Evolutionary conservation across 192 early-diverging fungal species (phyloP).

Genomic region (Coemansia erecta): DNA sequence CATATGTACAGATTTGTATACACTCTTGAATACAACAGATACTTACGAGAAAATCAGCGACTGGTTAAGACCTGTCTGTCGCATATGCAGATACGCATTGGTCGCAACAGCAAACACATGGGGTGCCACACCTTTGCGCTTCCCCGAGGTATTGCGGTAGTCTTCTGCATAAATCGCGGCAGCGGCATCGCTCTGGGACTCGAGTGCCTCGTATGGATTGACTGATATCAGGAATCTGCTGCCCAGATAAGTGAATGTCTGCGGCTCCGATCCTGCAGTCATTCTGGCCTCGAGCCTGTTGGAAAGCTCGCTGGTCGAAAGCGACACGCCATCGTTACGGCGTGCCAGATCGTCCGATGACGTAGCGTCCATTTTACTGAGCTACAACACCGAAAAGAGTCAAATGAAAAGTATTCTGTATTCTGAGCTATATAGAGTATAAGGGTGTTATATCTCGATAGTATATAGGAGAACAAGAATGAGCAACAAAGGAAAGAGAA

Average conservation of each 20-base stretch:
- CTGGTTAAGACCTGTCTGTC: constrained; percentile 85
- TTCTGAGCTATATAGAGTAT: no score
- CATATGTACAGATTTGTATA: not conserved
- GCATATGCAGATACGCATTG: constrained; percentile 85
- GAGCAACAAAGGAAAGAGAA: no score
- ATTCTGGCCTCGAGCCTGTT: constrained; percentile 57
- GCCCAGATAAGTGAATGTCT: constrained; percentile 67
- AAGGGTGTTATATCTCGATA: no score
- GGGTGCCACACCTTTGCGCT: constrained; percentile 58
- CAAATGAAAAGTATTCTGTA: no score
- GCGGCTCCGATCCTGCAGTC: constrained; percentile 43
- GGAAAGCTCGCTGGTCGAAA: constrained; percentile 38
- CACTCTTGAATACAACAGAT: not conserved
- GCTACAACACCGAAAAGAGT: no score
- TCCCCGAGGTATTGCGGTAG: constrained; percentile 62
- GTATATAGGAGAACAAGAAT: no score
- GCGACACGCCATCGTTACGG: constrained; percentile 47
- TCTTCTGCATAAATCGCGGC: constrained; percentile 72
- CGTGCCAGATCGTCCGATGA: constrained; percentile 48
- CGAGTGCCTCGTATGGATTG: constrained; percentile 61
- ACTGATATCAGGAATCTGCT: constrained; percentile 68
- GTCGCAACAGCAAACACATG: constrained; percentile 84
- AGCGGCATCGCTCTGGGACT: constrained; percentile 58
- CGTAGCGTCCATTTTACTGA: constrained; percentile 28
- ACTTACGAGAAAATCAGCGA: constrained; percentile 83